These are phyloP conservation scores for Leptographium radiaticola DNA, from an alignment of 2,329 filamentous ascomycete species.

Conservation along the genomic window DNA sequence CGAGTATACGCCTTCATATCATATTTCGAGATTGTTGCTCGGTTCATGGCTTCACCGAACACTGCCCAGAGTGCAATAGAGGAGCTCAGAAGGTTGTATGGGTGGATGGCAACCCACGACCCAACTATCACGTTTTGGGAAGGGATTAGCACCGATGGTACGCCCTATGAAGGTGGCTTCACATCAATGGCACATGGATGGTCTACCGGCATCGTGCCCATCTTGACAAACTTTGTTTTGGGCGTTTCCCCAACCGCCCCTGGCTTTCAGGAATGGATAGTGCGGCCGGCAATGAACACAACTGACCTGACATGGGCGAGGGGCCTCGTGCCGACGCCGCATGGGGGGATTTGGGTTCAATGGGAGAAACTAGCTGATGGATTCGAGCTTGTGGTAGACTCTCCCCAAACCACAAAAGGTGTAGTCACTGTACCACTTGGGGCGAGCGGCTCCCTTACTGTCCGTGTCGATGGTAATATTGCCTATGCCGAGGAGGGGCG, in stretches of 20 bases:
- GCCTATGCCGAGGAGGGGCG: slow-evolving; percentile 23
- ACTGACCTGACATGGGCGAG: slow-evolving; percentile 28
- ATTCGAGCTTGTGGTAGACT: slow-evolving; percentile 17
- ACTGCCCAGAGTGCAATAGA: slow-evolving; percentile 19
- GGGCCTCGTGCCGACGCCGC: slow-evolving; percentile 28
- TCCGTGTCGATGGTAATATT: slow-evolving; percentile 11
- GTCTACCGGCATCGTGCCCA: slow-evolving; percentile 35
- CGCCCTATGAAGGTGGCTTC: slow-evolving; percentile 29
- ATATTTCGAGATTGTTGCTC: slow-evolving; percentile 38
- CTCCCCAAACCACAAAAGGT: slow-evolving; percentile 19
- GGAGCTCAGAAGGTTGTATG: slow-evolving; percentile 32
- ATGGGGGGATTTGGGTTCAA: slow-evolving; percentile 22
- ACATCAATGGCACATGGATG: slow-evolving; percentile 38
- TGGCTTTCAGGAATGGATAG: slow-evolving; percentile 28
- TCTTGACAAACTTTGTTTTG: slow-evolving; percentile 31
- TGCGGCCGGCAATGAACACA: slow-evolving; percentile 23
- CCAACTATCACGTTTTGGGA: slow-evolving; percentile 37
- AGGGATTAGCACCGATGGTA: slow-evolving; percentile 29
- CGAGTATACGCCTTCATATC: slow-evolving; percentile 39
- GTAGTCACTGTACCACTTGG: slow-evolving; percentile 14
- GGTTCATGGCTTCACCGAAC: slow-evolving; percentile 20
- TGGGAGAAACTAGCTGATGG: slow-evolving; percentile 19
- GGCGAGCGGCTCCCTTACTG: background rate
- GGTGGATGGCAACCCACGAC: slow-evolving; percentile 34
- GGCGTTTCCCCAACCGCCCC: slow-evolving; percentile 30